A percentile compares a stretch with the other conserved stretches of the same genome.
Evolutionary conservation across 2,329 filamentous ascomycete genomes (phyloP).

Genomic region (Camptophora hylomeconis): DNA sequence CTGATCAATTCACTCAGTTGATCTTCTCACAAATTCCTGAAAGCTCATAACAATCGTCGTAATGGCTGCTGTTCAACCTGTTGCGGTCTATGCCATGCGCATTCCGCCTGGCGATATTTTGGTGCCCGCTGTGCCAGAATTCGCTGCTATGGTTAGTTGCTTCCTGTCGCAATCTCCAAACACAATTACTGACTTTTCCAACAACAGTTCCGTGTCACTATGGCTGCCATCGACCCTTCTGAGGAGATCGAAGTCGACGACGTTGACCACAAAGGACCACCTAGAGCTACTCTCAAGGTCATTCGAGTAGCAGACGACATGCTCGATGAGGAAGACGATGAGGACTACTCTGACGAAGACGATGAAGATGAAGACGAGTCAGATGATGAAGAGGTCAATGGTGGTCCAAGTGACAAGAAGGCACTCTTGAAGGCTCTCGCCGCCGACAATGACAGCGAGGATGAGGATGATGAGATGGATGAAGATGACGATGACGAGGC

Average conservation of each 20-base stretch:
- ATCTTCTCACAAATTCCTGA: no score
- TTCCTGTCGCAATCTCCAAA: slow-evolving; percentile 2
- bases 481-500: slow-evolving; percentile 50
- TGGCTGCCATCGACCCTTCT: slow-evolving; percentile 93
- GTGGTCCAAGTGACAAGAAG: slow-evolving; percentile 19
- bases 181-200: slow-evolving; percentile 3
- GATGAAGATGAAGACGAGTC: slow-evolving; percentile 36
- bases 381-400: slow-evolving; percentile 34
- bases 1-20: no score
- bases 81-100: slow-evolving; percentile 84
- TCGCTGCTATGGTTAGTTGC: slow-evolving; percentile 67
- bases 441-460: slow-evolving; percentile 25
- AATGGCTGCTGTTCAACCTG: slow-evolving; percentile 41
- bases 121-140: slow-evolving; percentile 64
- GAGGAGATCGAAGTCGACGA: slow-evolving; percentile 56
- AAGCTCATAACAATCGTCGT: no score
- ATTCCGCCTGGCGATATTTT: slow-evolving; percentile 75
- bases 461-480: slow-evolving; percentile 47
- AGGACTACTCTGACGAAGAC: slow-evolving; percentile 50
- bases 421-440: slow-evolving; percentile 25
- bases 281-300: slow-evolving; percentile 81
- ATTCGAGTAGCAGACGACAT: slow-evolving; percentile 57
- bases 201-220: slow-evolving; percentile 81
- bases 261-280: slow-evolving; percentile 43
- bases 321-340: slow-evolving; percentile 45